phyloP scores from a whole-genome alignment of 768 basidiomycete species.

The Pholiota molesta region DNA sequence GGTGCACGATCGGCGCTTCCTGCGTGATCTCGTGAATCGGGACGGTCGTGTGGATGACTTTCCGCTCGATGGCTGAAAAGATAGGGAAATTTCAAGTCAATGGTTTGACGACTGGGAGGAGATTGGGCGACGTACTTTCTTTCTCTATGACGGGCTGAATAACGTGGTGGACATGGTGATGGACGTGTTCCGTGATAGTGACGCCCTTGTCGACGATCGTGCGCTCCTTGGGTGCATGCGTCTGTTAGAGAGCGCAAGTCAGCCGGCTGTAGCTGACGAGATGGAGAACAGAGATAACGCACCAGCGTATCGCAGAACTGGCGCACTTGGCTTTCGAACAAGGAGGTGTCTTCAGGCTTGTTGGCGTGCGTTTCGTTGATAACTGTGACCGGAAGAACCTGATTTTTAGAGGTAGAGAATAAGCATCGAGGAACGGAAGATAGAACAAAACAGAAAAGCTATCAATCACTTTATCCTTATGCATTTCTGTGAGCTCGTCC shows the following conservation, averaged over 20 bases:
- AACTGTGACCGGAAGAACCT: constrained; percentile 31
- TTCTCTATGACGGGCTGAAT: constrained; percentile 42
- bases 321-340: constrained; percentile 30
- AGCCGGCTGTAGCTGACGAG: neutral
- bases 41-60: constrained; percentile 35
- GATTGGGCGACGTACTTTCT: constrained; percentile 30
- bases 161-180: constrained; percentile 41
- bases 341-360: constrained; percentile 28
- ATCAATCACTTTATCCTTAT: constrained; percentile 25
- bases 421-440: no score
- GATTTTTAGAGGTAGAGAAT: neutral
- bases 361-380: constrained; percentile 32
- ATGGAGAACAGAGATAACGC: neutral
- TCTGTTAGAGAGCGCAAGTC: constrained; percentile 8
- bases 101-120: neutral
- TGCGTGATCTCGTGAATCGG: constrained; percentile 39
- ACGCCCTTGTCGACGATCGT: constrained; percentile 36
- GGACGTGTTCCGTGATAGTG: constrained; percentile 31
- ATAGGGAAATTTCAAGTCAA: neutral
- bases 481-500: constrained; percentile 28
- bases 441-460: neutral
- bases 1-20: constrained; percentile 40
- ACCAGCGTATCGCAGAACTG: constrained; percentile 31
- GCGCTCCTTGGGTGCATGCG: constrained; percentile 29
- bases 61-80: constrained; percentile 31